phyloP scores from a whole-genome alignment of 805 yeast genomes.

The Starmerella tilneyi region DNA sequence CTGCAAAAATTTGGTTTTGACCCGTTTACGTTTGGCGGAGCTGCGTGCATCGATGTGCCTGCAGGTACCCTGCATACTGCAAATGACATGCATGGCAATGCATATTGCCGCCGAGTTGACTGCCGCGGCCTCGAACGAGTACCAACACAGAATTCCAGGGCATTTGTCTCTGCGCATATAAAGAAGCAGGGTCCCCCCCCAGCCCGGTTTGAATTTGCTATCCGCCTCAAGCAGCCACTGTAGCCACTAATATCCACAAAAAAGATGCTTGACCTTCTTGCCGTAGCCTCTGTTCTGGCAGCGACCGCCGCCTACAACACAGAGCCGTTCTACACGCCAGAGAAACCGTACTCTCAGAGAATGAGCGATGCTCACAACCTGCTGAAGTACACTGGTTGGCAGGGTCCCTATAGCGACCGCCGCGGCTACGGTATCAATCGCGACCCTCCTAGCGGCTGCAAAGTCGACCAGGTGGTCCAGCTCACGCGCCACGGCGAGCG shows the following conservation, averaged over 20 bases:
- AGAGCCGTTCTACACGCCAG: conserved; percentile 16
- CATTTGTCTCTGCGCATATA: neutral
- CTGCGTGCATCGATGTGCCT: too few relatives aligned
- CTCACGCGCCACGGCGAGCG: conserved; percentile 52
- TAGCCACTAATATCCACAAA: neutral
- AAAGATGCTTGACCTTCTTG: neutral
- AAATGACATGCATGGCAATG: neutral
- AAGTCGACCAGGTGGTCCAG: conserved; percentile 45
- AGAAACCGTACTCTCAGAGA: conserved; percentile 24
- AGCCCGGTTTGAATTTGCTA: too few relatives aligned
- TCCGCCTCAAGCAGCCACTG: too few relatives aligned
- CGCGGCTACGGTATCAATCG: conserved; percentile 45
- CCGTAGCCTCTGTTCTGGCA: conserved; percentile 10
- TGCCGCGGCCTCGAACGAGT: neutral
- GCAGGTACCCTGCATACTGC: neutral
- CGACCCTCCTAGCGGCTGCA: conserved; percentile 43
- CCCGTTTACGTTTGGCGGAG: too few relatives aligned
- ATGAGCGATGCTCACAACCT: conserved; percentile 31
- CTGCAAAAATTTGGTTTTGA: too few relatives aligned
- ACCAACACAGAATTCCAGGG: neutral
- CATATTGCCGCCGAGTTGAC: neutral
- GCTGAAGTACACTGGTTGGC: conserved; percentile 18
- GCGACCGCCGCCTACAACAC: conserved; percentile 16
- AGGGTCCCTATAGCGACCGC: conserved; percentile 27
- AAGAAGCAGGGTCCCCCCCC: too few relatives aligned